Evolutionary conservation across 345 rosid genomes (phyloP), one percentile per base, ranked within the genome.

Genomic region (Dipteronia sinensis): DNA sequence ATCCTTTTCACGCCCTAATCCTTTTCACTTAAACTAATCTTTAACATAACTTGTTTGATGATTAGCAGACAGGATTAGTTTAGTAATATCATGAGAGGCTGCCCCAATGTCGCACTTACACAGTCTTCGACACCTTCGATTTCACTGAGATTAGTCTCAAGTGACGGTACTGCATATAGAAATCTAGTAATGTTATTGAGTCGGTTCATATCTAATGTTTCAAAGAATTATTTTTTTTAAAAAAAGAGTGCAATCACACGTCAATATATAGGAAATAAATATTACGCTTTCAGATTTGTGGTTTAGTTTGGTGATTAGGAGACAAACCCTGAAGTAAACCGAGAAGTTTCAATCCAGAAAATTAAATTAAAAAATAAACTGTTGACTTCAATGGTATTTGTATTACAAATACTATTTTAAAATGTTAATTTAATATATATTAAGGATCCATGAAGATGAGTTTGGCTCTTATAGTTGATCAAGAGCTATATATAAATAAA

Each of bases 41-140:
- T 25, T 73, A 1, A 15, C 42, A 13, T 56, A 62, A 67, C 79
- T 76, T 81, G 85, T 79, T 77, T 51, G 83, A 55, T 42, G 75
- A 67, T 80, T 38, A 69, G 13, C 81, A 69, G 66, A 79, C 80
- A 81, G 42, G 61, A 27, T 13, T 49, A 49, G 2, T 49, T 49
- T 49, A 49, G 6, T 12, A 25, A 66, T 12, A 5, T 34, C 38
- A 34, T 34, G 25, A 66, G 11, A 38, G 42, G 25, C 22, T 16
- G 49, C 47, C 49, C 55, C 38, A 34, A 4, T 34, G 38, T 34
- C 38, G 6, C 38, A 34, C 6, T 34, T 34, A 34, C 38, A 34
- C 38, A 3, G 0, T 31, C 34, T 31, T 31, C 34, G 34, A 2
- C 29, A 71, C 64, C 56, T 55, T 71, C 15, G 27, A 31, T 71